Base-by-base conservation (phyloP, 139 green algal genomes). In the Asterochloris erici region DNA sequence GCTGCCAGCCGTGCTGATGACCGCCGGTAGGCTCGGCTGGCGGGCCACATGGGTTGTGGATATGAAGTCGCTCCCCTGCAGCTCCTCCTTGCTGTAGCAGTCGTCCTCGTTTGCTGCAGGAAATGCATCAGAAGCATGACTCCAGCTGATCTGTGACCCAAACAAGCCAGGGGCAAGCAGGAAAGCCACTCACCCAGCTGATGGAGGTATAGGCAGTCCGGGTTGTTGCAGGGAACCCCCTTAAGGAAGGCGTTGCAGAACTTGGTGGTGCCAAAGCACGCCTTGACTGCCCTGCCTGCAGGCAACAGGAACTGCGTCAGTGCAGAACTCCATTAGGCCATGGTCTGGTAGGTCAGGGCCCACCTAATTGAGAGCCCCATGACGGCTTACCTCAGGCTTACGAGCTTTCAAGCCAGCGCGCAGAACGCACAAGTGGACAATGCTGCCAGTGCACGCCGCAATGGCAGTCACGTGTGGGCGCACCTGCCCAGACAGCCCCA, bases 221-320 rank as follows among this genome's bases (percentile, higher is more conserved):
- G 83, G 82, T 98, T 98, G 86, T 91, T 96, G 87, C 95, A 98
- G 16, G 85, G 81, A 73, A 93, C 73, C 74, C 96, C 90, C 86
- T 95, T 96, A 24, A 98, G 84, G 81, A 96, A 98, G 17, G 95
- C 91, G 85, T 97, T 96, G 91, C 95, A 98, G 88, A 98, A 98
- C 85, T 98, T 98, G n/a, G 95, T 98, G 21, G 95, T 98, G 11
- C 95, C 95, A 88, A 96, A 98, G 87, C 94, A 98, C 10, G 95
- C 95, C 74, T 91, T 89, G 28, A 96, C 87, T 14, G 82, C 73
- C 81, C 92, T 92, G 69, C 92, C 92, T 89, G 77, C 76, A 79
- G 14, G 16, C n/a, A 16, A 73, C 11, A 68, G 10, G 12, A 79
- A 54, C 38, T 54, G 38, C 38, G 38, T 54, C 38, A 54, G 38